Evolutionary conservation across 164 flowering plant species (phyloP).

Genomic region (Magnolia sinica): DNA sequence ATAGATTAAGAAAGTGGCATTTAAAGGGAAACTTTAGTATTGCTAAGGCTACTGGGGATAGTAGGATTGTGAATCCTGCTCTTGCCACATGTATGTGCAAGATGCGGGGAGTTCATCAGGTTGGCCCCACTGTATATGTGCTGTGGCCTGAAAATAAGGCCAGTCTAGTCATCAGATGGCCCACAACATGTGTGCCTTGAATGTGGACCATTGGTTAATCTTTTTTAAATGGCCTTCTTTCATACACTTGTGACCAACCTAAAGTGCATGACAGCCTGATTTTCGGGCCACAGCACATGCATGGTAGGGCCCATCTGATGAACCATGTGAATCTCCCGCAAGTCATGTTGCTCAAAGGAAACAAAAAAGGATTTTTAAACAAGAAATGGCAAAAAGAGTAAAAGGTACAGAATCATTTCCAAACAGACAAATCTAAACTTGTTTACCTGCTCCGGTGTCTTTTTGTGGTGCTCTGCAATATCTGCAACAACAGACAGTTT

Average conservation of each 20-base stretch:
- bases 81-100: not conserved
- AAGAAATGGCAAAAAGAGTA: not conserved
- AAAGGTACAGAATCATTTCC: not conserved
- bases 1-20: no score
- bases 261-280: no score
- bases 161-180: not conserved
- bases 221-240: no score
- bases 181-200: not conserved
- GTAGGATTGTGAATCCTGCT: no score
- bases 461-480: conserved; percentile 54
- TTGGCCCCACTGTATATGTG: not conserved
- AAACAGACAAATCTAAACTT: not conserved
- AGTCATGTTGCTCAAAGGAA: not conserved
- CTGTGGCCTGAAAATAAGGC: not conserved
- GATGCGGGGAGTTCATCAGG: not conserved
- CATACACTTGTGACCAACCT: no score
- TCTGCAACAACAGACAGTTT: conserved; percentile 58
- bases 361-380: not conserved
- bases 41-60: no score
- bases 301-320: no score
- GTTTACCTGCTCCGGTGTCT: conserved; percentile 70
- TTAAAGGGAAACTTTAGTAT: no score
- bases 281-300: no score
- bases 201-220: not conserved
- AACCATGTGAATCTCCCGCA: no score